Evolutionary conservation across 2,329 filamentous ascomycete species (phyloP), one percentile per base, ranked within the genome.

Genomic region (Exophiala calicioides): DNA sequence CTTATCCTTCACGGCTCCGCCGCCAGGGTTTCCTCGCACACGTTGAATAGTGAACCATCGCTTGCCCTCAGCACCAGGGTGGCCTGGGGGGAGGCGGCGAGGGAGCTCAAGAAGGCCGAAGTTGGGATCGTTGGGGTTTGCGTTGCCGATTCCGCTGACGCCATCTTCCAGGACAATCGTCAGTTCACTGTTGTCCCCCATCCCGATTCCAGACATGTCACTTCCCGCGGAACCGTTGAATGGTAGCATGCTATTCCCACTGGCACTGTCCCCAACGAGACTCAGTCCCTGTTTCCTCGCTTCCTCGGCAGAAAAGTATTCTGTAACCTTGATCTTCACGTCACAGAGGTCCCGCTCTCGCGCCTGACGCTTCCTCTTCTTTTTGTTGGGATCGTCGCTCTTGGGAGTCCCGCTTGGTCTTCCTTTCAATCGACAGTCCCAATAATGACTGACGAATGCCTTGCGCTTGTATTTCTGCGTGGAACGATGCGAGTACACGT

Each of bases 311-410:
- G 84, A 79, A 43, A 85, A 84, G 68, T 87, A 88, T 65, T 90
- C 86, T 2, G 85, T 89, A 50, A 90, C 88, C 65, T 90, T 90
- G 65, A 90, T 89, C 68, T 90, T 90, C 55, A 90, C 86, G 65
- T 90, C 86, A 64, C 87, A 91, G n/a, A 90, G 74, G 67, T 90
- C 85, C 9, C 85, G 76, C 65, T 87, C 82, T 31, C 87, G 76
- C n/a, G 84, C 84, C 26, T 78, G 81, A 19, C 87, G 81, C 67
- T 88, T 90, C 27, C 87, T 78, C 66, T 89, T 90, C 75, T 88
- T 90, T 72, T 89, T 90, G 63, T 81, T 83, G 0, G 87, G 86
- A 58, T 90, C 86, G 35, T 86, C 81, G 1, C 85, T 87, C 64
- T 90, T 90, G 13, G 55, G 55, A 3, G 86, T 90, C 21, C 87